Evolutionary conservation across 306 rosid species (phyloP).

Genomic region (Lotus japonicus): DNA sequence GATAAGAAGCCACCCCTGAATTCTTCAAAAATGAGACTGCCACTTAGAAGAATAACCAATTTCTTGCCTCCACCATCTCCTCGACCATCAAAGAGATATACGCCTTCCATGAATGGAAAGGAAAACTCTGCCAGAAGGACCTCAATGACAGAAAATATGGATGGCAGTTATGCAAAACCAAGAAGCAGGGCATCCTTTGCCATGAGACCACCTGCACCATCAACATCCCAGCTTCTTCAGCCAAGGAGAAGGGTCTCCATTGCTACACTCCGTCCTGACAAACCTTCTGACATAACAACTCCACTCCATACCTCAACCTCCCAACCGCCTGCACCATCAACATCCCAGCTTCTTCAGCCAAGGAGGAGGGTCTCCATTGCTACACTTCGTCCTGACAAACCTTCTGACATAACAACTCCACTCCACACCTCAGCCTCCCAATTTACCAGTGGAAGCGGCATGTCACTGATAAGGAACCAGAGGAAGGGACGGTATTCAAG

Average conservation of each 20-base stretch:
- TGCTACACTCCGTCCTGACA: conserved; percentile 59
- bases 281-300: conserved; percentile 50
- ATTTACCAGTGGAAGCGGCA: conserved; percentile 27
- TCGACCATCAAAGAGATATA: conserved; percentile 26
- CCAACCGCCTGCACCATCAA: conserved; percentile 39
- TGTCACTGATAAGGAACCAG: conserved; percentile 37
- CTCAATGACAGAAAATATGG: neutral
- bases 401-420: conserved; percentile 58
- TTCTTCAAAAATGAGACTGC: conserved; percentile 63
- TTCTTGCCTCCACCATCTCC: conserved; percentile 57
- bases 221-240: conserved; percentile 40
- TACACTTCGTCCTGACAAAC: conserved; percentile 49
- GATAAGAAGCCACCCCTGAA: conserved; percentile 73
- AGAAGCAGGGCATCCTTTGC: conserved; percentile 69
- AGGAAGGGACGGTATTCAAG: conserved; percentile 64
- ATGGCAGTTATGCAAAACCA: conserved; percentile 23
- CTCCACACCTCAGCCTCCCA: conserved; percentile 52
- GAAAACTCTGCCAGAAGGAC: conserved; percentile 52
- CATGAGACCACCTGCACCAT: conserved; percentile 43
- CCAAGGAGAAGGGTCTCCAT: conserved; percentile 80
- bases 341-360: conserved; percentile 49
- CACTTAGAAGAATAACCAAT: conserved; percentile 66
- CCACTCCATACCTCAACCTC: conserved; percentile 60
- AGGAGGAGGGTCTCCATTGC: conserved; percentile 81
- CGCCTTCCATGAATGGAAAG: conserved; percentile 44